These are phyloP conservation scores for Casaregolazyma suthepensis DNA, from an alignment of 1,139 yeast species.

Conservation along the genomic window DNA sequence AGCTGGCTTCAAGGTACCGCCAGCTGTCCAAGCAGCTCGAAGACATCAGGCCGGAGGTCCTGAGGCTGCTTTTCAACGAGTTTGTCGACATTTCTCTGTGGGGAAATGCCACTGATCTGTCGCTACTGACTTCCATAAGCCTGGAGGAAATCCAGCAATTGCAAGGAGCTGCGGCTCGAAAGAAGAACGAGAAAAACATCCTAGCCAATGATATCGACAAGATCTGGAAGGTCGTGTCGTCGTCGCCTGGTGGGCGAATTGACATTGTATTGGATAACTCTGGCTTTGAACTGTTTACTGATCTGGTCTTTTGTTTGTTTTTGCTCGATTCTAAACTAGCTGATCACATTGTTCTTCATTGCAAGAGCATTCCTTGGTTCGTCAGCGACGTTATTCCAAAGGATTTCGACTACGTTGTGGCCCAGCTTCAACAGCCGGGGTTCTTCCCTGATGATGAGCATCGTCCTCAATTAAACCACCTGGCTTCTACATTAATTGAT, in stretches of 20 bases:
- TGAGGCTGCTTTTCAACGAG: slow-evolving; percentile 48
- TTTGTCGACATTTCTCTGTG: slow-evolving; percentile 84
- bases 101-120: slow-evolving; percentile 97
- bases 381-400: slow-evolving; percentile 90
- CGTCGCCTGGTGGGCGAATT: slow-evolving; percentile 42
- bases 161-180: slow-evolving; percentile 86
- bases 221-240: slow-evolving; percentile 50
- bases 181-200: slow-evolving; percentile 75
- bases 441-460: slow-evolving; percentile 50
- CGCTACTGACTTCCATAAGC: slow-evolving; percentile 60
- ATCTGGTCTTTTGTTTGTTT: slow-evolving; percentile 67
- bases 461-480: slow-evolving; percentile 38
- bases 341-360: slow-evolving; percentile 66
- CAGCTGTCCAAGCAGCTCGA: slow-evolving; percentile 39
- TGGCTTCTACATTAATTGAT: slow-evolving; percentile 46
- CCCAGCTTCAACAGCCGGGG: slow-evolving; percentile 47
- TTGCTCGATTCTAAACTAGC: slow-evolving; percentile 65
- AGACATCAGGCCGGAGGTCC: slow-evolving; percentile 40
- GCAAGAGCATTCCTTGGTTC: slow-evolving; percentile 93
- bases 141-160: slow-evolving; percentile 82
- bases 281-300: slow-evolving; percentile 92
- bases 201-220: slow-evolving; percentile 64
- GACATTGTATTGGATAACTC: slow-evolving; percentile 92
- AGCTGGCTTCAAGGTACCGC: slow-evolving; percentile 66
- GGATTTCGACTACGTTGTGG: slow-evolving; percentile 59